Conservation (phyloP, 1,284 basidiomycete genomes). For the Gymnopus androsaceus region DNA sequence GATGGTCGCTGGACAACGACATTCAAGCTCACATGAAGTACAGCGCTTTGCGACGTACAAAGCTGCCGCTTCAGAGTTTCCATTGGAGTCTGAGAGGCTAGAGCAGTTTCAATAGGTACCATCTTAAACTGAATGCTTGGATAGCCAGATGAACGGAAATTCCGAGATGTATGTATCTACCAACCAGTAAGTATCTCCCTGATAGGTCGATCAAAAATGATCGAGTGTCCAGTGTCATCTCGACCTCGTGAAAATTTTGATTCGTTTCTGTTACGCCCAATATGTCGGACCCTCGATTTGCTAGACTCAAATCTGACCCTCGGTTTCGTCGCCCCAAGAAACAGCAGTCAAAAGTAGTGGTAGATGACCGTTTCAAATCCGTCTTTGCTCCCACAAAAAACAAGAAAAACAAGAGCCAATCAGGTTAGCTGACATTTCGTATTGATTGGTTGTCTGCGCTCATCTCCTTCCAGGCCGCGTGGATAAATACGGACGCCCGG, state of each 20-base stretch:
- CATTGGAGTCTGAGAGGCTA: too few species aligned
- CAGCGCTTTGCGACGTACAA: too few species aligned
- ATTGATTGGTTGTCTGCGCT: constrained; percentile 8
- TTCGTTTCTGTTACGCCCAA: constrained; percentile 14
- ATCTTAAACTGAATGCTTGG: too few species aligned
- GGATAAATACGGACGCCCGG: constrained; percentile 89
- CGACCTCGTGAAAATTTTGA: background rate
- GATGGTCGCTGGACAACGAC: constrained; percentile 1
- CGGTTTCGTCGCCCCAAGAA: constrained; percentile 87
- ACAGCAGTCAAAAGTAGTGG: constrained; percentile 79
- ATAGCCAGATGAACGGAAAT: too few species aligned
- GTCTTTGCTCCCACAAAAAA: constrained; percentile 61
- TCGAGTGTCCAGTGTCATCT: background rate
- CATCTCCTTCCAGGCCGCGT: constrained; percentile 53
- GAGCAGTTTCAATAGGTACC: too few species aligned
- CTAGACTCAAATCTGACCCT: constrained; percentile 87
- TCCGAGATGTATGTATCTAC: too few species aligned
- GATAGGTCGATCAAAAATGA: too few species aligned
- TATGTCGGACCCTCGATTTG: constrained; percentile 87
- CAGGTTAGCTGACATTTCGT: constrained; percentile 33
- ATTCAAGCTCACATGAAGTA: too few species aligned
- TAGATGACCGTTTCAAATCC: constrained; percentile 93
- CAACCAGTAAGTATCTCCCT: too few species aligned
- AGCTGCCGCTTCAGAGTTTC: too few species aligned
- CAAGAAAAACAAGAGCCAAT: constrained; percentile 45